Evolutionary conservation across 1,284 basidiomycete species (phyloP), one percentile per base, ranked within the genome.

Genomic region (Sanghuangporus baumii): DNA sequence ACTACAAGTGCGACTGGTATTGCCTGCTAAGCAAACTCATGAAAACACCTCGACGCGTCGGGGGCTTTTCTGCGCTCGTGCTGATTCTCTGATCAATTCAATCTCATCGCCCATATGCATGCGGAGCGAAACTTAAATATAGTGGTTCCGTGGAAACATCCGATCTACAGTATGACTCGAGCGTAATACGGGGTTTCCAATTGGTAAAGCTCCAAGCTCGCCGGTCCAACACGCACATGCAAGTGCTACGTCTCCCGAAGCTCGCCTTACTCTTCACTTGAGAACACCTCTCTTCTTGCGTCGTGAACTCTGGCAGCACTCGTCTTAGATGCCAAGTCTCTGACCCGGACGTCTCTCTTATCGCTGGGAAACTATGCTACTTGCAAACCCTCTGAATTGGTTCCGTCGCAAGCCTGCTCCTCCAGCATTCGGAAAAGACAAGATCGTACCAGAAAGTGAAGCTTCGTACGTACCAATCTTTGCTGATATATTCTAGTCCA

Each of bases 391-490:
- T 16, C 20, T 14, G n/a, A 57, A 55, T 23, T 61, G 60, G 60
- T 56, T 56, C 50, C 38, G 31, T n/a, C 61, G 56, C 57, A 40
- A 62, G 14, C 63, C 63, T 9, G 63, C 59, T 3, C 59, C 59
- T 7, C 59, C 63, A 7, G 63, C 50, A 9, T 64, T 64, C 38
- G 63, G 63, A 37, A 64, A 57, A 37, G 59, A 57, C 20, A 61
- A 61, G 38, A 40, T 60, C 20, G 56, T 64, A 6, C 63, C 63
- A 16, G 40, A 64, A 46, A 54, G 41, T 36, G 59, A 64, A 40
- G 63, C 63, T 0, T 61, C 59, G 63, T 61, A 11, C 36, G 63
- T 64, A 23, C 31, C 31, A 41, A 46, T 31, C 36, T 18, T 8
- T 2, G 2, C n/a, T 34, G 1, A 8, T 14, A 18, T 43, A 3